Conservation (phyloP, 805 yeast species). For the Starmerella vitae region DNA sequence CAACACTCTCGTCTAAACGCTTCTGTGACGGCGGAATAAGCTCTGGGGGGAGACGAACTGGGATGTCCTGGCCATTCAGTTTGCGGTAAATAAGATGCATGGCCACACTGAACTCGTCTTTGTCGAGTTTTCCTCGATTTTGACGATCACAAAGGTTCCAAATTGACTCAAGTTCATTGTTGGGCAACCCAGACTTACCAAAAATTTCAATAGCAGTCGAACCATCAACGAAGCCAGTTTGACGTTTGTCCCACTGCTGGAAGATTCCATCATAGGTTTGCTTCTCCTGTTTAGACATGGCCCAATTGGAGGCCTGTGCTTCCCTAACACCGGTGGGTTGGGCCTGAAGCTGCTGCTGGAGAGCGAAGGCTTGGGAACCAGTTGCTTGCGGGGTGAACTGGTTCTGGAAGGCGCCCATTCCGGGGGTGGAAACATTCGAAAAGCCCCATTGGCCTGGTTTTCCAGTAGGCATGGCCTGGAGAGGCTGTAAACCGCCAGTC, state of each 20-base stretch:
- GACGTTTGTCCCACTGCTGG: slow-evolving; percentile 65
- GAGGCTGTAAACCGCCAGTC: slow-evolving; percentile 37
- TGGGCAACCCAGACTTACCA: slow-evolving; percentile 76
- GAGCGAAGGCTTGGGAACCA: slow-evolving; percentile 14
- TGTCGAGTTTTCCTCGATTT: slow-evolving; percentile 69
- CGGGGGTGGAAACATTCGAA: slow-evolving; percentile 59
- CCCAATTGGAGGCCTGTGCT: slow-evolving; percentile 33
- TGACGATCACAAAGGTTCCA: slow-evolving; percentile 82
- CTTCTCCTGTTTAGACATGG: slow-evolving; percentile 80
- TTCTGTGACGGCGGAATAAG: slow-evolving; percentile 76
- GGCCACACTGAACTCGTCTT: slow-evolving; percentile 88
- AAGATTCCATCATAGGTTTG: slow-evolving; percentile 75
- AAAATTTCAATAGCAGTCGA: slow-evolving; percentile 72
- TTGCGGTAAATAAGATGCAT: slow-evolving; percentile 93
- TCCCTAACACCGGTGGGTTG: slow-evolving; percentile 1
- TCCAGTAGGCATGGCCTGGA: slow-evolving; percentile 39
- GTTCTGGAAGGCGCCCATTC: slow-evolving; percentile 48
- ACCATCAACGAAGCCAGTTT: slow-evolving; percentile 62
- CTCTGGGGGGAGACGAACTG: slow-evolving; percentile 71
- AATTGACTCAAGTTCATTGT: slow-evolving; percentile 74
- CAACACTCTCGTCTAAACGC: slow-evolving; percentile 55
- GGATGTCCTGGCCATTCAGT: slow-evolving; percentile 77
- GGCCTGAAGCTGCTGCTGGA: slow-evolving; percentile 16
- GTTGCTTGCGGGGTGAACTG: slow-evolving; percentile 48
- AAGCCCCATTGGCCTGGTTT: slow-evolving; percentile 74